A percentile compares a stretch with the other conserved stretches of the same genome.
These are phyloP conservation scores for Neurospora sp. DNA, from an alignment of 2,329 filamentous ascomycete genomes.

Conservation along the genomic window DNA sequence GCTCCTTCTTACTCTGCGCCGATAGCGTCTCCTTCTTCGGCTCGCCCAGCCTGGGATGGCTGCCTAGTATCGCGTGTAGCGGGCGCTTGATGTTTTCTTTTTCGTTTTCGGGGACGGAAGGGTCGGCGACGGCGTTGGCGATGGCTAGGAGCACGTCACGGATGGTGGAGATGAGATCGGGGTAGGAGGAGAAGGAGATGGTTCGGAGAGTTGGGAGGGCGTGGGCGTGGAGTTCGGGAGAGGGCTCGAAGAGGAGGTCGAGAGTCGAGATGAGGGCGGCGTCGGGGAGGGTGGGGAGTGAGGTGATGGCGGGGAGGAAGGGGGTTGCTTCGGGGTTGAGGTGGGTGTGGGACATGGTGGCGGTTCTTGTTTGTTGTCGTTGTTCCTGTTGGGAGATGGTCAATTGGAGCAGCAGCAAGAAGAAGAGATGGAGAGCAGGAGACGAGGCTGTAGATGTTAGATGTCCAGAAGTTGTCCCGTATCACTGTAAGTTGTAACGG, in stretches of 20 bases:
- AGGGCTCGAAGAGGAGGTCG: slow-evolving; percentile 79
- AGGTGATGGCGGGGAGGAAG: slow-evolving; percentile 46
- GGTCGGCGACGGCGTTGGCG: slow-evolving; percentile 27
- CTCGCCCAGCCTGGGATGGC: slow-evolving; percentile 75
- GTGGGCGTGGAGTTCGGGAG: slow-evolving; percentile 60
- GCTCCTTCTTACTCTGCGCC: slow-evolving; percentile 69
- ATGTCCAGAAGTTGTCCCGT: background rate
- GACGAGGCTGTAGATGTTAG: background rate
- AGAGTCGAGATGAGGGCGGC: slow-evolving; percentile 48
- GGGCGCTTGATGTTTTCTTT: slow-evolving; percentile 22
- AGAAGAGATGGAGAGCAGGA: background rate
- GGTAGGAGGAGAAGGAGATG: slow-evolving; percentile 53
- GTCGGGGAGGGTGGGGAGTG: slow-evolving; percentile 45
- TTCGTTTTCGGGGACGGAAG: slow-evolving; percentile 29
- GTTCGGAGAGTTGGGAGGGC: slow-evolving; percentile 55
- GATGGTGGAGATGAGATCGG: slow-evolving; percentile 57
- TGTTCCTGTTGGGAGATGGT: background rate
- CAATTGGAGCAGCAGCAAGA: background rate
- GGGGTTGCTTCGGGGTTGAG: slow-evolving; percentile 14
- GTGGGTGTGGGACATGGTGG: background rate
- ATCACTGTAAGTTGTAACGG: background rate
- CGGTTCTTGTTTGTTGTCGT: background rate
- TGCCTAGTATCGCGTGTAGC: slow-evolving; percentile 64
- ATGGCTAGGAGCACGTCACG: slow-evolving; percentile 53
- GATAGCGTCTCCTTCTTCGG: slow-evolving; percentile 62